Percentiles rank a stretch among this genome's conserved stretches.
Evolutionary conservation across 2,329 filamentous ascomycete genomes (phyloP).

Genomic region (Aurifilum marmelostoma): DNA sequence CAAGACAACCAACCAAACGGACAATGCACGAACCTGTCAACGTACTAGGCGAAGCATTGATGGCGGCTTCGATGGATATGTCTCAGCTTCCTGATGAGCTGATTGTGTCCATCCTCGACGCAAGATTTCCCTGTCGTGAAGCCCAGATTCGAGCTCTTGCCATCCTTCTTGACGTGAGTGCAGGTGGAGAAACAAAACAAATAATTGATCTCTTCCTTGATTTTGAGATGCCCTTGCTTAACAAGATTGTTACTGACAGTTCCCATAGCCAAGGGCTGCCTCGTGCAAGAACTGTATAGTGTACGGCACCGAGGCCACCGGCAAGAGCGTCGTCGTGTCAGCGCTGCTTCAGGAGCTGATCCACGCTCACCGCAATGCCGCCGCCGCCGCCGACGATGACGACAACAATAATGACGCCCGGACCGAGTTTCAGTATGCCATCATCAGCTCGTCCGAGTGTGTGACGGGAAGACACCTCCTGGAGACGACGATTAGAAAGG

Average conservation of each 20-base stretch:
- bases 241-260: constrained; percentile 28
- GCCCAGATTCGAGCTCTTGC: constrained; percentile 62
- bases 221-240: not conserved
- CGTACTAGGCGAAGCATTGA: not conserved
- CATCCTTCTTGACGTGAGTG: constrained; percentile 56
- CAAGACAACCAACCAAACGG: not conserved
- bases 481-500: constrained; percentile 67
- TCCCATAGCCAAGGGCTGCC: constrained; percentile 62
- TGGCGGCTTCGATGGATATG: constrained; percentile 5
- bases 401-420: constrained; percentile 60
- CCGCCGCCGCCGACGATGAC: constrained; percentile 51
- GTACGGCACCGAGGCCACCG: constrained; percentile 84
- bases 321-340: constrained; percentile 74
- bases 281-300: constrained; percentile 75
- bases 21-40: not conserved
- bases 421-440: constrained; percentile 59
- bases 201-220: constrained; percentile 31
- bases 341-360: constrained; percentile 59
- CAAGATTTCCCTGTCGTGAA: constrained; percentile 60
- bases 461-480: constrained; percentile 78
- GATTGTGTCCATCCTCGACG: constrained; percentile 48
- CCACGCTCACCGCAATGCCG: constrained; percentile 14
- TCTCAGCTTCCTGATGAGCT: constrained; percentile 54
- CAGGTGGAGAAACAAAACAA: no score
- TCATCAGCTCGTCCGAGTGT: constrained; percentile 74